A percentile compares a stretch with the other conserved stretches of the same genome.
These are phyloP conservation scores for Komagataella kurtzmanii DNA, from an alignment of 805 yeast genomes.

Conservation along the genomic window DNA sequence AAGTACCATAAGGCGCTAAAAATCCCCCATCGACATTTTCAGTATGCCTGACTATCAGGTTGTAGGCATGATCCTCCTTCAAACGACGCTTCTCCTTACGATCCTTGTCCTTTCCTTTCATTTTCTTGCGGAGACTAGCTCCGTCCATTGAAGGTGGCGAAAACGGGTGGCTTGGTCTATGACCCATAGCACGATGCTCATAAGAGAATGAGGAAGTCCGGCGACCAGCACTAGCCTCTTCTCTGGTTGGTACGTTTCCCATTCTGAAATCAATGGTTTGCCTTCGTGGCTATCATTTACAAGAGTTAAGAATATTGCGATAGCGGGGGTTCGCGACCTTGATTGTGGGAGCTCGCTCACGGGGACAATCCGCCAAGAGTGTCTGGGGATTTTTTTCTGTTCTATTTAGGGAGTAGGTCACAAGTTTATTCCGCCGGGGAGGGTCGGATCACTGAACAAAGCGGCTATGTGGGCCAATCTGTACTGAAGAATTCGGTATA, in stretches of 20 bases:
- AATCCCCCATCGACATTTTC: slow-evolving; percentile 91
- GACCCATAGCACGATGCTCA: not conserved
- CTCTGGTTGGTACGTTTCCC: slow-evolving; percentile 36
- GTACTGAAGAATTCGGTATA: not conserved
- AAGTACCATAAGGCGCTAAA: slow-evolving; percentile 84
- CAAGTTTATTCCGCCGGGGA: not conserved
- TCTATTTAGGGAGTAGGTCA: not conserved
- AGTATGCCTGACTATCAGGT: slow-evolving; percentile 42
- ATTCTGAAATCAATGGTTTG: slow-evolving; percentile 9
- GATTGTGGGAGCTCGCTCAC: not conserved
- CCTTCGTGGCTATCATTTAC: not conserved
- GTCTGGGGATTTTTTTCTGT: not conserved
- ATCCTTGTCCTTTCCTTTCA: slow-evolving; percentile 1
- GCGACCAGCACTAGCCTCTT: slow-evolving; percentile 13
- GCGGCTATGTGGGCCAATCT: not conserved
- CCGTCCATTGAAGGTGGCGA: slow-evolving; percentile 1
- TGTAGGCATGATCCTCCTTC: slow-evolving; percentile 45
- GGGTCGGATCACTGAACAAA: not conserved
- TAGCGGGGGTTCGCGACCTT: not conserved
- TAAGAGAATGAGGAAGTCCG: not conserved
- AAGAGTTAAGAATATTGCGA: not conserved
- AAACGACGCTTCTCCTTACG: slow-evolving; percentile 19
- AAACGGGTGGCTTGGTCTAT: slow-evolving; percentile 1
- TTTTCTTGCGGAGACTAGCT: not conserved
- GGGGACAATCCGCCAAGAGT: not conserved